Conservation (phyloP, 306 rosid species). For the Phaseolus lunatus region DNA sequence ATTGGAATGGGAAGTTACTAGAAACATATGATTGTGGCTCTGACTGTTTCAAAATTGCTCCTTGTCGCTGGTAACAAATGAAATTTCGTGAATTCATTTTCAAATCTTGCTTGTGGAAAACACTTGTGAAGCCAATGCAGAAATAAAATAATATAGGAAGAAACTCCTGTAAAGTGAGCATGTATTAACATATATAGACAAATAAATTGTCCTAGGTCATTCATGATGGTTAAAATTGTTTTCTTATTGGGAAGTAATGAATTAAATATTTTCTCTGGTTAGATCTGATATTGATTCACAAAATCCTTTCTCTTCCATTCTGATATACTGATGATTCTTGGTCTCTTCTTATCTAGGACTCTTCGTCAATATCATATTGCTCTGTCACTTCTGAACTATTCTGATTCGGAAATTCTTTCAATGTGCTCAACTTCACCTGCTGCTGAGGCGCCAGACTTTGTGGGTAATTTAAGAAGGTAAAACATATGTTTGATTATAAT, state of each 20-base stretch:
- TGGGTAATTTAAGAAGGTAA: conserved; percentile 70
- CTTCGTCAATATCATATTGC: conserved; percentile 48
- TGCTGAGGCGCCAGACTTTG: conserved; percentile 84
- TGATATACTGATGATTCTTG: conserved; percentile 36
- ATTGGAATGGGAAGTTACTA: conserved; percentile 69
- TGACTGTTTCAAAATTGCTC: conserved; percentile 72
- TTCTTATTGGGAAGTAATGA: conserved; percentile 21
- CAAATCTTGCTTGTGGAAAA: conserved; percentile 17
- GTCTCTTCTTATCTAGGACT: conserved; percentile 59
- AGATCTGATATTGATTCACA: conserved; percentile 12
- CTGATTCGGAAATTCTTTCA: conserved; percentile 80
- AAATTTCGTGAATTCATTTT: conserved; percentile 32
- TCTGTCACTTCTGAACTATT: conserved; percentile 44
- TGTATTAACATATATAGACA: neutral
- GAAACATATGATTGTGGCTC: conserved; percentile 81
- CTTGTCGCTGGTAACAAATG: conserved; percentile 75
- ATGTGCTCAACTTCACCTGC: conserved; percentile 85
- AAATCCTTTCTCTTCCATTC: conserved; percentile 12
- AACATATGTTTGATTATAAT: conserved; percentile 25
- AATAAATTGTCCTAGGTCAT: conserved; percentile 33
- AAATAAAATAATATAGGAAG: neutral
- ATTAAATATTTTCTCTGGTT: conserved; percentile 3
- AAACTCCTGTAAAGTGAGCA: conserved; percentile 16
- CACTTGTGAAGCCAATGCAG: conserved; percentile 19
- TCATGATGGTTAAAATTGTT: conserved; percentile 27